These are phyloP conservation scores for Ophiocordyceps unilateralis DNA, from an alignment of 2,329 filamentous ascomycete species.

Conservation along the genomic window DNA sequence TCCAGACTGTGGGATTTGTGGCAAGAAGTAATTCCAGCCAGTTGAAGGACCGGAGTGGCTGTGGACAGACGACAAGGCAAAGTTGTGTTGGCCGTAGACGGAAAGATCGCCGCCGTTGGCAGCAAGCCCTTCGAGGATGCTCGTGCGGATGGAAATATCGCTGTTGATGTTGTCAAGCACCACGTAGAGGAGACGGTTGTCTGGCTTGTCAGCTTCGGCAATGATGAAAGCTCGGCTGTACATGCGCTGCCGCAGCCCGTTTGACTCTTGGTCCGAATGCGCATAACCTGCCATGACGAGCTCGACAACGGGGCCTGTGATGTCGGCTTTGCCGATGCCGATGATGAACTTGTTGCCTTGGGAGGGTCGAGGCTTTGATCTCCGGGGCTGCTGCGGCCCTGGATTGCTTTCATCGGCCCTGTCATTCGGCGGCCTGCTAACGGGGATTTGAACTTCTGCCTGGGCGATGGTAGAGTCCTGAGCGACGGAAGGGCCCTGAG, in stretches of 20 bases:
- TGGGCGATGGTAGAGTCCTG: too few relatives aligned
- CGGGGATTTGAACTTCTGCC: too few relatives aligned
- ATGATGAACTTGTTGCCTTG: constrained; percentile 25
- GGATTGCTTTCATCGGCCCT: background rate
- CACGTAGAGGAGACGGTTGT: constrained; percentile 68
- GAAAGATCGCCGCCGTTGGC: constrained; percentile 54
- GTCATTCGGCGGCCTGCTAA: too few relatives aligned
- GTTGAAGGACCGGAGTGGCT: constrained; percentile 82
- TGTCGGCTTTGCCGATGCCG: constrained; percentile 39
- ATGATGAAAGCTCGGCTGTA: constrained; percentile 85
- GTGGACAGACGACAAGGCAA: constrained; percentile 84
- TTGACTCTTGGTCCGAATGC: constrained; percentile 61
- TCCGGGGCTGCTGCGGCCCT: too few relatives aligned
- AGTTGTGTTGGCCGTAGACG: constrained; percentile 60
- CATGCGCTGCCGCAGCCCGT: constrained; percentile 69
- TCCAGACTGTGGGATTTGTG: constrained; percentile 75
- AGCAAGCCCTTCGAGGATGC: constrained; percentile 59
- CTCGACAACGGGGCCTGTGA: constrained; percentile 65
- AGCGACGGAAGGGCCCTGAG: too few relatives aligned
- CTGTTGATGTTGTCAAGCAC: constrained; percentile 81
- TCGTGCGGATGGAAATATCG: constrained; percentile 77
- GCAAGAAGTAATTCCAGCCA: constrained; percentile 86
- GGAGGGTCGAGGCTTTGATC: background rate
- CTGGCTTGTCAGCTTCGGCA: constrained; percentile 44
- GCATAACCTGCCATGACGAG: constrained; percentile 88